Base-by-base conservation (phyloP, 2,329 filamentous ascomycete species). In the Kalaharituber pfeilii region DNA sequence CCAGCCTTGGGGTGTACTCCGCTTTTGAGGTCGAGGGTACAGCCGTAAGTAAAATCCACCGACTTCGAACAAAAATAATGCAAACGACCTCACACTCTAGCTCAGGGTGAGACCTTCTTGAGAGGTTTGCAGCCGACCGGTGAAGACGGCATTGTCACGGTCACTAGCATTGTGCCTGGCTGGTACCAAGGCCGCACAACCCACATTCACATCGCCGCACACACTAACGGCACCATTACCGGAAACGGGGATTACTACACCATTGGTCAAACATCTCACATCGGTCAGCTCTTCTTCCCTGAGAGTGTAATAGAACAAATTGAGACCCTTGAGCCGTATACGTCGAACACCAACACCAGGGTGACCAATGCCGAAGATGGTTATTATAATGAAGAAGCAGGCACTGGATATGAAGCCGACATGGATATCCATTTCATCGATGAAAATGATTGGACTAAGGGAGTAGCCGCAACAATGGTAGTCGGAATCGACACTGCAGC, bases 361-460 rank as follows among this genome's bases (percentile, higher is more conserved):
- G 13, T 52, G 5, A 26, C 1, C 1, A 57, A 58, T 28, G 44
- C 49, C 2, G 50, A 36, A 8, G 58, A 60, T 50, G 20, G 45
- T 8, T 45, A 54, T 18, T 55, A 47, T 26, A 51, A 27, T 15
- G 26, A 53, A n/a, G 47, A 20, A 15, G 8, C 28, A 8, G 47
- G 6, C 30, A 47, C 5, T 25, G 33, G 33, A 4, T 18, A 22
- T 36, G 39, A 42, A 11, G n/a, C 29, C 50, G 20, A 20, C 15
- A 26, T 30, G 25, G 24, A 27, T 7, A 51, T 36, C 29, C 33
- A 30, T 15, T 52, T 4, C n/a, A 0, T 71, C 79, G 62, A 67
- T 77, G 55, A 71, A 79, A 62, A 78, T 77, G 59, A 70, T 74
- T 15, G 75, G n/a, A 57, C 65, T 2, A 73, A 77, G 50, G 75